Evolutionary conservation across 225 moss, liverwort and hornwort species (phyloP).

Genomic region (Polytrichum commune): DNA sequence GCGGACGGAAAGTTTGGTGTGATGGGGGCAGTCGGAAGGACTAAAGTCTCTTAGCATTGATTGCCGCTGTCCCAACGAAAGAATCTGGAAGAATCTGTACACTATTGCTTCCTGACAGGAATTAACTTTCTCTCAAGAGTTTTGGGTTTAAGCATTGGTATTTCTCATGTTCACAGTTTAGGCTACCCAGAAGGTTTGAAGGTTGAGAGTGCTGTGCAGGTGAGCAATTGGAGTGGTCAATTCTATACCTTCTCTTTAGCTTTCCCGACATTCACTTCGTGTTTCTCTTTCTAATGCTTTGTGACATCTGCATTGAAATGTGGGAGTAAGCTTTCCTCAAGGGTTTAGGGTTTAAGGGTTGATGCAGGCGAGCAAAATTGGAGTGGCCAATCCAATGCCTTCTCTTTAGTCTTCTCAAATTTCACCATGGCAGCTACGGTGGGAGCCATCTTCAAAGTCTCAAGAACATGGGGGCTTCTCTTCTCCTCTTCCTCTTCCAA

Average conservation of each 20-base stretch:
- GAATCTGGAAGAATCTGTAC: no score
- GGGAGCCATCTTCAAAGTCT: slow-evolving; percentile 18
- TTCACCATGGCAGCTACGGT: background rate
- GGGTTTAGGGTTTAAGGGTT: slow-evolving; percentile 1
- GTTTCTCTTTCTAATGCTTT: no score
- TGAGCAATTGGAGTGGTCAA: background rate
- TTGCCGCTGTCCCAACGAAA: no score
- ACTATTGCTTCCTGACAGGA: no score
- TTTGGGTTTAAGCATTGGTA: background rate
- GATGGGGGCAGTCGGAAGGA: no score
- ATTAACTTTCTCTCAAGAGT: background rate
- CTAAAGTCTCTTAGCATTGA: no score
- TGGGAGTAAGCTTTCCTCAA: background rate
- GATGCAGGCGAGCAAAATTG: background rate
- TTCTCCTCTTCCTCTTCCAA: background rate
- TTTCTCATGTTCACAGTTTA: no score
- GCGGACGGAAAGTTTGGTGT: no score
- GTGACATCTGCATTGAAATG: no score
- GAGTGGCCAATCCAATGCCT: background rate
- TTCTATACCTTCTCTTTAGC: background rate
- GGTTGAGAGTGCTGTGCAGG: background rate
- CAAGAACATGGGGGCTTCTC: slow-evolving; percentile 6
- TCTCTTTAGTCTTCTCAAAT: background rate
- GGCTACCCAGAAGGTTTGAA: no score
- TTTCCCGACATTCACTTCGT: background rate